phyloP scores from a whole-genome alignment of 495 filamentous ascomycete species.

The Tuber indicum region DNA sequence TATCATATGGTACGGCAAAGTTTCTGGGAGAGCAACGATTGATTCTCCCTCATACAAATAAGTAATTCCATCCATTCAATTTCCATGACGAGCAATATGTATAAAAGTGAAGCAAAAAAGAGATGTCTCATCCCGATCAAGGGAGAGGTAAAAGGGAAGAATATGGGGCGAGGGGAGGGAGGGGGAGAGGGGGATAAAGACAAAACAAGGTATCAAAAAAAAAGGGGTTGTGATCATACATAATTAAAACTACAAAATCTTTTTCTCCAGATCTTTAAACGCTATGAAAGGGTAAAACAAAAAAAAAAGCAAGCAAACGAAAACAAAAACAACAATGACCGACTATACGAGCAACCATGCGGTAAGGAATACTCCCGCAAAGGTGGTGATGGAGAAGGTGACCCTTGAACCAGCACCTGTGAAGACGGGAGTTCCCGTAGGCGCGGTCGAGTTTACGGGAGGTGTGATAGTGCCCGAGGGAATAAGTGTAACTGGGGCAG shows the following conservation, averaged over 20 bases:
- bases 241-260: background rate
- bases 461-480: slow-evolving; percentile 4
- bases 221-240: background rate
- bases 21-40: background rate
- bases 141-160: background rate
- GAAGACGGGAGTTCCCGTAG: slow-evolving; percentile 8
- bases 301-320: background rate
- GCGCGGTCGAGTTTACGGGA: slow-evolving; percentile 12
- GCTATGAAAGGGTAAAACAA: background rate
- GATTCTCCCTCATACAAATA: background rate
- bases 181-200: background rate
- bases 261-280: background rate
- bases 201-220: background rate
- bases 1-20: no score
- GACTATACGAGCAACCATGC: slow-evolving; percentile 1
- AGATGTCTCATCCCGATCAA: background rate
- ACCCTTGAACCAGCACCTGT: slow-evolving; percentile 4
- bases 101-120: background rate
- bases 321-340: background rate
- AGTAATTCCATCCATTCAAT: background rate
- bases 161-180: background rate
- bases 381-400: background rate
- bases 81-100: background rate
- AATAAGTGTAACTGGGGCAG: no score
- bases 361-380: background rate